phyloP scores from a whole-genome alignment of 495 filamentous ascomycete species.

The Thozetella sp. region DNA sequence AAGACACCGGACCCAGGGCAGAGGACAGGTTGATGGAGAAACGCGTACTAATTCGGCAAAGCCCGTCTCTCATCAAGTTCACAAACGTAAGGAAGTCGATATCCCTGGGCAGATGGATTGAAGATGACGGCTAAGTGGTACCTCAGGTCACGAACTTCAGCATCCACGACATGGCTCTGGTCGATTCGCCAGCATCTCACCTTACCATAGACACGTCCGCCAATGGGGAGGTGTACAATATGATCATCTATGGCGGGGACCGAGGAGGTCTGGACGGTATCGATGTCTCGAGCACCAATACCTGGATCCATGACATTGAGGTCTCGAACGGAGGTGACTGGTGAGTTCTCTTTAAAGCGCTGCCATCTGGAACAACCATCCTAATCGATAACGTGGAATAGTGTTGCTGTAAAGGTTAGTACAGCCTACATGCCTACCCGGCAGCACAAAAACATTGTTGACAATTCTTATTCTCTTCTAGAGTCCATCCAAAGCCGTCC shows the following conservation, averaged over 20 bases:
- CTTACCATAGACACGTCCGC: conserved; percentile 48
- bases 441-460: background rate
- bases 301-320: conserved; percentile 55
- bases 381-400: background rate
- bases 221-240: conserved; percentile 56
- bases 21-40: too few relatives aligned
- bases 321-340: conserved; percentile 60
- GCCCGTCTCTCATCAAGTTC: background rate
- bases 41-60: background rate
- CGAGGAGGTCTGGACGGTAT: conserved; percentile 55
- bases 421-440: too few relatives aligned
- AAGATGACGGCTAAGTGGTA: background rate
- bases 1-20: background rate
- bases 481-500: conserved; percentile 41
- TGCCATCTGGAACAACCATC: background rate
- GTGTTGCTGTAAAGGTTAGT: background rate
- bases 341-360: conserved; percentile 25
- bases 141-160: conserved; percentile 38
- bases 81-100: background rate
- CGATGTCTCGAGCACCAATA: conserved; percentile 49
- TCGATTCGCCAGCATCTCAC: conserved; percentile 47
- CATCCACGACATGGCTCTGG: conserved; percentile 51
- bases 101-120: background rate
- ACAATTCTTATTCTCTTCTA: background rate
- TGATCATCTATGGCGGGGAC: conserved; percentile 54